Percentiles rank a stretch among this genome's conserved stretches.
phyloP scores from a whole-genome alignment of 1,284 basidiomycete genomes.

The Ustilago loliicola region DNA sequence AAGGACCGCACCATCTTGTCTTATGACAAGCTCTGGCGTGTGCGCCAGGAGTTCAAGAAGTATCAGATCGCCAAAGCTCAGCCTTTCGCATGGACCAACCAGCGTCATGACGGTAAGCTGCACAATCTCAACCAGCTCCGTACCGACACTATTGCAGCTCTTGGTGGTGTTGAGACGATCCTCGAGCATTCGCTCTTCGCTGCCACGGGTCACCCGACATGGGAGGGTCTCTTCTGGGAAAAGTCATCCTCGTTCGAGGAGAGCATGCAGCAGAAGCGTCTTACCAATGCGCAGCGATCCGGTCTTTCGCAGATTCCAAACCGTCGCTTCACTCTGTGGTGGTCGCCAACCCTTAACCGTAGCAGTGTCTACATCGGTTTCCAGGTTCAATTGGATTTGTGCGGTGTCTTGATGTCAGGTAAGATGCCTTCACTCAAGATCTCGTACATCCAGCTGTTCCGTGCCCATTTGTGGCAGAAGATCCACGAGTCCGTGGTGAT shows the following conservation, averaged over 20 bases:
- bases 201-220: conserved; percentile 84
- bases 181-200: conserved; percentile 98
- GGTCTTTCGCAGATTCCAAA: conserved; percentile 99
- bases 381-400: conserved; percentile 98
- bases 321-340: conserved; percentile 99
- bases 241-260: conserved; percentile 86
- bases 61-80: conserved; percentile 88
- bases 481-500: conserved; percentile 85
- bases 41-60: conserved; percentile 94
- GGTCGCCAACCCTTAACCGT: conserved; percentile 94
- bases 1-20: conserved; percentile 96
- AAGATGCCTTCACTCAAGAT: conserved; percentile 86
- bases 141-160: conserved; percentile 97
- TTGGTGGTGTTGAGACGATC: conserved; percentile 97
- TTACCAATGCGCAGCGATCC: conserved; percentile 94
- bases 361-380: conserved; percentile 99
- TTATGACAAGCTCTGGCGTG: conserved; percentile 92
- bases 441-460: conserved; percentile 98
- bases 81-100: conserved; percentile 98
- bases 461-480: conserved; percentile 97
- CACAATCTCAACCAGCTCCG: conserved; percentile 99
- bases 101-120: conserved; percentile 96
- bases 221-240: conserved; percentile 75
- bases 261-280: conserved; percentile 83
- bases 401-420: conserved; percentile 88